These are phyloP conservation scores for Beta lomatogona DNA, from an alignment of 179 eudicot species.

Conservation along the genomic window DNA sequence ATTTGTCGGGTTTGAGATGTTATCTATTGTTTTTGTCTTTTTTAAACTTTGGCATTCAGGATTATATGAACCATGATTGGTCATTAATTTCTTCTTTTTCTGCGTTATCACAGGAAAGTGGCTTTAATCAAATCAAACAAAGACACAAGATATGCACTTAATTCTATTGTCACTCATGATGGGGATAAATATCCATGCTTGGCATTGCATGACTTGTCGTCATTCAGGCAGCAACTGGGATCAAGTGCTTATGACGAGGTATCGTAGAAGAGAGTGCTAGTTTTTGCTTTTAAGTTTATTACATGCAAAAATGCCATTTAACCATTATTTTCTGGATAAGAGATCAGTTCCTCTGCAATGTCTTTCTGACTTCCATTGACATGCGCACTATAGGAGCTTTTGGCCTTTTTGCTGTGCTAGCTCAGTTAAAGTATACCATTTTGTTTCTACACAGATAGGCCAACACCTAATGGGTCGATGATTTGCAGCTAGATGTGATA, in stretches of 20 bases:
- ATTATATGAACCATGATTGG: background rate
- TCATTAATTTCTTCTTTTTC: background rate
- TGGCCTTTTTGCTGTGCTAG: background rate
- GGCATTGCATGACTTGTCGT: slow-evolving; percentile 62
- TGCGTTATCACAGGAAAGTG: slow-evolving; percentile 47
- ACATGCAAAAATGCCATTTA: background rate
- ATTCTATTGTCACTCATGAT: slow-evolving; percentile 88
- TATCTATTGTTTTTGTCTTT: slow-evolving; percentile 32
- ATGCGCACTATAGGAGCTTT: background rate
- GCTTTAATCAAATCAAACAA: slow-evolving; percentile 76
- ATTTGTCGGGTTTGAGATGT: background rate
- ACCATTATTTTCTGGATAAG: background rate
- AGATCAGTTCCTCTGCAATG: too few relatives aligned
- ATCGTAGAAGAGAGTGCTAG: slow-evolving; percentile 9
- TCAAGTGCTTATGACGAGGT: slow-evolving; percentile 76
- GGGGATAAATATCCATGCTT: slow-evolving; percentile 82
- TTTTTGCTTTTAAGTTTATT: slow-evolving; percentile 7
- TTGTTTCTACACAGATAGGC: background rate
- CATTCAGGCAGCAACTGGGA: slow-evolving; percentile 65
- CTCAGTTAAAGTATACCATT: background rate
- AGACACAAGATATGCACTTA: slow-evolving; percentile 69
- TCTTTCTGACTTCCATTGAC: background rate
- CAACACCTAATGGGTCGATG: background rate
- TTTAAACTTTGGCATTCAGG: slow-evolving; percentile 28
- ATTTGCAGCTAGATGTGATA: slow-evolving; percentile 81